Conservation (phyloP, 2,329 filamentous ascomycete species). For the Exophiala oligosperma region DNA sequence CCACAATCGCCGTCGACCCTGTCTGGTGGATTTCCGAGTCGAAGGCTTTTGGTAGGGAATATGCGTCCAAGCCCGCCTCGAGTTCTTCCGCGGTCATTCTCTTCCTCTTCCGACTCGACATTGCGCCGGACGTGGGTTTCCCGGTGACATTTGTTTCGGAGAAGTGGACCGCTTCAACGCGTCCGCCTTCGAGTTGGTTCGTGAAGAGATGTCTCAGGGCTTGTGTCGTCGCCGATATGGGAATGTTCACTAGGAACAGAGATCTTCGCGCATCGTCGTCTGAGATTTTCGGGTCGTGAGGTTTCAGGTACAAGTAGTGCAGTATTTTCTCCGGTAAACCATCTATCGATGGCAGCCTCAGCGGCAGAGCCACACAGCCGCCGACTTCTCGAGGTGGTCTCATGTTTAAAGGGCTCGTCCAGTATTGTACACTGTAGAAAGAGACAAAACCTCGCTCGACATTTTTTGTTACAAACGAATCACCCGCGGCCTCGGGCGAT, state of each 20-base stretch:
- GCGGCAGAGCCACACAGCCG: constrained; percentile 69
- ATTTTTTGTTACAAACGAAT: not conserved
- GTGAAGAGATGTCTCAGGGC: constrained; percentile 77
- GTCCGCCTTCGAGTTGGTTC: constrained; percentile 70
- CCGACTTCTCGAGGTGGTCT: constrained; percentile 44
- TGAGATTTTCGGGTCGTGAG: constrained; percentile 76
- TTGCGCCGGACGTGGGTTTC: constrained; percentile 12
- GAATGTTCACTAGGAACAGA: constrained; percentile 88
- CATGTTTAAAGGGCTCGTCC: constrained; percentile 33
- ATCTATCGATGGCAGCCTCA: constrained; percentile 64
- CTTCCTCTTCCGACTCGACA: constrained; percentile 56
- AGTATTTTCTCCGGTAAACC: constrained; percentile 63
- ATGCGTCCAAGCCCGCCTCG: constrained; percentile 57
- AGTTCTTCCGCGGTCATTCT: constrained; percentile 50
- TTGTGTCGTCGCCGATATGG: constrained; percentile 75
- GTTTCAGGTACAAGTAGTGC: constrained; percentile 85
- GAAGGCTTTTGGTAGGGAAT: constrained; percentile 71
- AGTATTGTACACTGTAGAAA: too few relatives aligned
- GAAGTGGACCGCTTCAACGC: constrained; percentile 77
- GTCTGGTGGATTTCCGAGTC: constrained; percentile 67
- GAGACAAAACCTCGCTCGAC: not conserved
- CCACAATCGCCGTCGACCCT: constrained; percentile 75
- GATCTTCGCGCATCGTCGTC: constrained; percentile 73
- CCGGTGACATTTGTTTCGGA: constrained; percentile 36
- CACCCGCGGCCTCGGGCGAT: not conserved